phyloP scores from a whole-genome alignment of 148 eudicot species.

The Rheum nobile region DNA sequence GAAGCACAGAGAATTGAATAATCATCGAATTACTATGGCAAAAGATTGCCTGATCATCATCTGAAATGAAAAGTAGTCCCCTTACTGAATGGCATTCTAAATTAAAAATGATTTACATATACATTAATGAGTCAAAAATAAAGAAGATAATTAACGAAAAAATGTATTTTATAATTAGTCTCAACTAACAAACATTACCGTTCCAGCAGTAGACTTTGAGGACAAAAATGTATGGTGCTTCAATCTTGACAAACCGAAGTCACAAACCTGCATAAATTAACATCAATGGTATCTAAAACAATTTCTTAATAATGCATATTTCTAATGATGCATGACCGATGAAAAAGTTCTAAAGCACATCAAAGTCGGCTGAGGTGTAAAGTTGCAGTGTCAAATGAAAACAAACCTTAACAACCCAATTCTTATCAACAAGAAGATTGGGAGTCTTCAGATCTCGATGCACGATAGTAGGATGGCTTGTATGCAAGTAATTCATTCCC shows the following conservation, averaged over 20 bases:
- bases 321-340: not conserved
- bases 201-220: conserved; percentile 6
- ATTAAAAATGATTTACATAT: no score
- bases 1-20: no score
- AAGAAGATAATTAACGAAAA: not conserved
- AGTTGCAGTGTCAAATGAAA: not conserved
- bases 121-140: no score
- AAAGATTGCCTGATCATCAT: no score
- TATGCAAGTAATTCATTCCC: conserved; percentile 97
- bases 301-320: not conserved
- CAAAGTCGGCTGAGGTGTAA: not conserved
- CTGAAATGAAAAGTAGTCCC: no score
- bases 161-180: no score
- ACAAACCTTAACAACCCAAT: conserved; percentile 91
- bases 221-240: conserved; percentile 77
- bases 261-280: conserved; percentile 58
- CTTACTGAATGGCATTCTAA: no score
- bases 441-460: conserved; percentile 97
- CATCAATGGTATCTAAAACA: not conserved
- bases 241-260: conserved; percentile 90
- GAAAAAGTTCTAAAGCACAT: not conserved
- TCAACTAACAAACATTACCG: conserved; percentile 8
- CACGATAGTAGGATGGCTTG: conserved; percentile 80
- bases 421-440: conserved; percentile 92
- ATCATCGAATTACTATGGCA: no score